A percentile compares a stretch with the other conserved stretches of the same genome.
These are phyloP conservation scores for Xylaria sp. DNA, from an alignment of 2,329 filamentous ascomycete species.

Conservation along the genomic window DNA sequence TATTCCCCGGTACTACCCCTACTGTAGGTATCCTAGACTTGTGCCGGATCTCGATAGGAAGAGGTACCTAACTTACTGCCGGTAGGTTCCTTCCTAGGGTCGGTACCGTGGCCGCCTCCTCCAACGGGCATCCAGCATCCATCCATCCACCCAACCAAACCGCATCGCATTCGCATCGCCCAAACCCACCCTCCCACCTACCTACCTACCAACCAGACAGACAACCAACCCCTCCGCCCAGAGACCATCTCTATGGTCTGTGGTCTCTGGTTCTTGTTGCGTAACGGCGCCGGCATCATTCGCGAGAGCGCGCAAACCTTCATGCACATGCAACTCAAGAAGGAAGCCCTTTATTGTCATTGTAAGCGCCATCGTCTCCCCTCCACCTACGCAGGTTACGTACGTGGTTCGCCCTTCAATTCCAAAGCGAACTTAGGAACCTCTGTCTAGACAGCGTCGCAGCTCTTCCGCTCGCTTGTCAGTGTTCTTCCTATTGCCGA, in stretches of 20 bases:
- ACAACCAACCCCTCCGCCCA: slow-evolving; percentile 25
- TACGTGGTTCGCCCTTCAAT: too few species aligned
- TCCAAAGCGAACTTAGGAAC: too few species aligned
- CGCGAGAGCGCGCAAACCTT: slow-evolving; percentile 15
- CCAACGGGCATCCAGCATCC: too few species aligned
- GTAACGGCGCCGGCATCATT: slow-evolving; percentile 28
- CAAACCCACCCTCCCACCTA: background rate
- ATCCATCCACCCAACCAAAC: background rate
- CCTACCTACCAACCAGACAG: background rate
- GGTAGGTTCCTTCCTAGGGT: too few species aligned
- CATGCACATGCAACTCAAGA: too few species aligned
- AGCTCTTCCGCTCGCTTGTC: background rate
- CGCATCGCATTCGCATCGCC: slow-evolving; percentile 16
- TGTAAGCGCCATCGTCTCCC: background rate
- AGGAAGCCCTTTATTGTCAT: slow-evolving; percentile 1
- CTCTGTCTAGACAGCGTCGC: too few species aligned
- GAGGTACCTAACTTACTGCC: too few species aligned
- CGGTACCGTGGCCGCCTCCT: too few species aligned
- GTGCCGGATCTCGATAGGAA: too few species aligned
- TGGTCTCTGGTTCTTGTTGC: slow-evolving; percentile 16
- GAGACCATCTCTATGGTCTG: slow-evolving; percentile 26
- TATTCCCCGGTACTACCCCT: too few species aligned
- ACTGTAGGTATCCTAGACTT: too few species aligned
- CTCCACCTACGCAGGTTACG: too few species aligned
- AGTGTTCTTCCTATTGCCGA: slow-evolving; percentile 1